Base-by-base conservation (phyloP, 2,329 filamentous ascomycete genomes). In the Rhynchosporium graminicola region DNA sequence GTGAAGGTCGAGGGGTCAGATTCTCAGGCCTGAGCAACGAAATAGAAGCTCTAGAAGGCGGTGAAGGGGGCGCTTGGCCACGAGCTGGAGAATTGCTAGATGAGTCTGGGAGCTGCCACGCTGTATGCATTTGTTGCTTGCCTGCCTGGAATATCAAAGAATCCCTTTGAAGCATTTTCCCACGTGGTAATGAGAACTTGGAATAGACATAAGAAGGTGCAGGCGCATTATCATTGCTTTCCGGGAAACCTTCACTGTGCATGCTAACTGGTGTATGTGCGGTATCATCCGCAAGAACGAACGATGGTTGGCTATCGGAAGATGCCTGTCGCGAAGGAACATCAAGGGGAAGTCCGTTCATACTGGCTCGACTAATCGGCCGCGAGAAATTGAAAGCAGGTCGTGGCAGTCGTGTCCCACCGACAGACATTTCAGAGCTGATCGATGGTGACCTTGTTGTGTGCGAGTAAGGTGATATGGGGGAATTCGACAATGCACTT, bases 311-410 rank as follows among this genome's bases (percentile, higher is more conserved):
- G 70, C 86, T 89, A 69, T 90, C 87, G 4, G 82, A 85, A 26
- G 87, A 89, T 7, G 84, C 80, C 72, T 89, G 86, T 42, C 86
- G 80, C 9, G 81, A 80, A 54, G 86, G 85, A 48, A 78, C 75
- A n/a, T 88, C 75, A 61, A 70, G 69, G 46, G 82, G 77, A 15
- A 85, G 84, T 40, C 68, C 67, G 63, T 36, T 68, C 12, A 83
- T 87, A 65, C 86, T 86, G 64, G 87, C 84, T 72, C 88, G 83
- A 75, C 94, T 97, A 64, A 96, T 78, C 0, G 95, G 95, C 48
- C 95, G 85, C 0, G 95, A 98, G 75, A 98, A 98, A 76, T 99
- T 98, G 77, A 96, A 94, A 0, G 90, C 86, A 0, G 92, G 90
- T 15, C 88, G 84, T 12, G 88, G 86, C 42, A 92, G 76, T 36